Evolutionary conservation across 2,329 filamentous ascomycete genomes (phyloP), one percentile per base, ranked within the genome.

Genomic region (Dryadomyces quercus-mongolicae): DNA sequence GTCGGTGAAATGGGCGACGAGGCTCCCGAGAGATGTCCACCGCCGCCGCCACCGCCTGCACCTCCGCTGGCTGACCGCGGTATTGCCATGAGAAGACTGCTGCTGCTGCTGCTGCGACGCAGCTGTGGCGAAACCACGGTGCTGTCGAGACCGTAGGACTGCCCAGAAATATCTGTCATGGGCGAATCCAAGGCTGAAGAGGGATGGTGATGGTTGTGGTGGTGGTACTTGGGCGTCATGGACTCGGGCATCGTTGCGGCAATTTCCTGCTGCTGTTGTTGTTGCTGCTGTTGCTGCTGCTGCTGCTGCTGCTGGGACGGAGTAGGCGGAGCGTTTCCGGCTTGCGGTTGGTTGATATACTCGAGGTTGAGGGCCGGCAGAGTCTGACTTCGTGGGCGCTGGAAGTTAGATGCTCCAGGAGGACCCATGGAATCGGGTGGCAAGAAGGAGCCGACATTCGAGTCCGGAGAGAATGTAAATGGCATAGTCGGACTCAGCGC

Each of bases 351-450:
- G 60, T 74, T 75, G 60, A 76, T 68, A 55, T 74, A 79, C 55
- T 79, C 84, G 47, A 85, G 73, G 54, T 81, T 82, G 45, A 88
- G 71, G 47, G 84, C 82, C 1, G 90, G 88, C 59, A 95, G 90
- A 0, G 89, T 95, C 67, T 94, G 89, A 66, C 88, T 93, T 63
- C 89, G 78, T n/a, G 87, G 88, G 54, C 88, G 78, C 62, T 86
- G 84, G 60, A 84, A 82, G 62, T 80, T 81, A 53, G 73, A 70
- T 55, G 63, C 64, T 36, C 65, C 70, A 5, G 64, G 63, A 5
- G 67, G 66, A 9, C 71, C 61, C 40, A 68, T 65, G 34, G 68
- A 67, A 44, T 76, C 74, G 45, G 68, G 59, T 0, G 66, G 55
- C 22, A 71, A 62, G 64, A 91, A 93, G 1, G 81, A 78, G 53